A percentile compares a stretch with the other conserved stretches of the same genome.
Evolutionary conservation across 2,329 filamentous ascomycete genomes (phyloP).

Genomic region (Xylariaceae sp.): DNA sequence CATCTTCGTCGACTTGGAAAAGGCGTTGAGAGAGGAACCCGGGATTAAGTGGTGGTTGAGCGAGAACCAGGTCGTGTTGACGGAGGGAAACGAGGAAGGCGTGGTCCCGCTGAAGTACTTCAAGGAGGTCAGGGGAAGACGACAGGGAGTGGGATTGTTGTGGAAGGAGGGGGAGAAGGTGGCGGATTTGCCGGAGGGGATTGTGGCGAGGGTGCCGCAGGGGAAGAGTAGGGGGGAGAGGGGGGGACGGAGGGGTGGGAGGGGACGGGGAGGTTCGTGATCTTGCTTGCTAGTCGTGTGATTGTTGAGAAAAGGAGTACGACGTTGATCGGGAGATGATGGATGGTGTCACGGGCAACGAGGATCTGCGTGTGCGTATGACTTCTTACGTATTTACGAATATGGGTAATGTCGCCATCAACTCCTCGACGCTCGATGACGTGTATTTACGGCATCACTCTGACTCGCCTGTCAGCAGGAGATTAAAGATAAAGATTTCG

Average conservation of each 20-base stretch:
- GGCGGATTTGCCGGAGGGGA: constrained; percentile 58
- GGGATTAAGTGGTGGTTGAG: constrained; percentile 69
- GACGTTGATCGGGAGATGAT: background rate
- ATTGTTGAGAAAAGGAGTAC: background rate
- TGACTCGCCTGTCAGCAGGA: background rate
- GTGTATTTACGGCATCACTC: background rate
- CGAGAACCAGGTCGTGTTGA: constrained; percentile 71
- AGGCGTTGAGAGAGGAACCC: constrained; percentile 54
- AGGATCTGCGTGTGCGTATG: background rate
- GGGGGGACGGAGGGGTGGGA: constrained; percentile 26
- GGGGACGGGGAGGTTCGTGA: constrained; percentile 14
- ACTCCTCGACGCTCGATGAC: background rate
- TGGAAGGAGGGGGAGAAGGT: constrained; percentile 65
- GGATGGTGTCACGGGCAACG: background rate
- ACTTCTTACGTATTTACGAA: background rate
- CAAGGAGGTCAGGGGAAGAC: constrained; percentile 61
- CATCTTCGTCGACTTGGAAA: constrained; percentile 68
- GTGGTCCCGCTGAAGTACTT: constrained; percentile 64
- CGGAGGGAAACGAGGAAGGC: constrained; percentile 53
- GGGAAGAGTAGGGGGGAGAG: constrained; percentile 42
- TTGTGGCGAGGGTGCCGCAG: constrained; percentile 45
- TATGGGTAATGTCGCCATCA: background rate
- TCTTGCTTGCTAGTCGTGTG: background rate
- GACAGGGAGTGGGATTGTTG: constrained; percentile 56
- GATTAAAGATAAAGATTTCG: background rate